phyloP scores from a whole-genome alignment of 495 filamentous ascomycete species.

The Astrocystis sublimbata region DNA sequence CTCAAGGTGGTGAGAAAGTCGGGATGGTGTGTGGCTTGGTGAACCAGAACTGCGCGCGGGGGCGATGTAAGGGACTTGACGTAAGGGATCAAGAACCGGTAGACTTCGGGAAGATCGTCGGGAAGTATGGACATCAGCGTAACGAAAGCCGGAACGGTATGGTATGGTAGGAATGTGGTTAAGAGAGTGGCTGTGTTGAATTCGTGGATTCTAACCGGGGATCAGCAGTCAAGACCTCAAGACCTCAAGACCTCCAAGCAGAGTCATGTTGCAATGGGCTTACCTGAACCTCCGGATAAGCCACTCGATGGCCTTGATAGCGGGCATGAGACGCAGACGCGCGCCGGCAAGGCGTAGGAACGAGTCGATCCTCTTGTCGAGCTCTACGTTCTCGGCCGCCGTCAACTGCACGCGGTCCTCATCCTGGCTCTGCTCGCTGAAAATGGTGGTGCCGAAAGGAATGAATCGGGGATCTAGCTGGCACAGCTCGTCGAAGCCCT shows the following conservation, averaged over 20 bases:
- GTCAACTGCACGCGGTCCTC: conserved; percentile 87
- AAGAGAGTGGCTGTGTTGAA: conserved; percentile 78
- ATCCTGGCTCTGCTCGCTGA: conserved; percentile 86
- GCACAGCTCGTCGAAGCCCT: conserved; percentile 90
- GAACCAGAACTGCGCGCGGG: conserved; percentile 75
- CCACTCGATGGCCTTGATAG: conserved; percentile 92
- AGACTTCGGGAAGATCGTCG: conserved; percentile 65
- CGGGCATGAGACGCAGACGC: conserved; percentile 78
- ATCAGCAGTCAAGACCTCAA: too few species aligned
- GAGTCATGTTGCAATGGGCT: background rate
- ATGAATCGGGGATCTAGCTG: conserved; percentile 74
- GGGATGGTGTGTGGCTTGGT: conserved; percentile 71
- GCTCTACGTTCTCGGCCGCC: conserved; percentile 70
- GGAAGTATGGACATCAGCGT: conserved; percentile 84
- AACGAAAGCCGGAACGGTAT: conserved; percentile 75
- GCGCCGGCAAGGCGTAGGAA: conserved; percentile 78
- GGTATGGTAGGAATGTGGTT: conserved; percentile 91
- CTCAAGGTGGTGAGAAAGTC: conserved; percentile 72
- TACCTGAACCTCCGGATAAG: conserved; percentile 88
- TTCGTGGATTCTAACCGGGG: conserved; percentile 72
- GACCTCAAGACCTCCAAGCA: background rate
- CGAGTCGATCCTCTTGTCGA: conserved; percentile 73
- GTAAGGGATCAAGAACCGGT: conserved; percentile 84
- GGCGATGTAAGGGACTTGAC: conserved; percentile 69
- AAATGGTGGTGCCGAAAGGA: conserved; percentile 69